A percentile compares a stretch with the other conserved stretches of the same genome.
These are phyloP conservation scores for Plasmodium malariae DNA, from an alignment of 169 alveolate genomes.

Conservation along the genomic window DNA sequence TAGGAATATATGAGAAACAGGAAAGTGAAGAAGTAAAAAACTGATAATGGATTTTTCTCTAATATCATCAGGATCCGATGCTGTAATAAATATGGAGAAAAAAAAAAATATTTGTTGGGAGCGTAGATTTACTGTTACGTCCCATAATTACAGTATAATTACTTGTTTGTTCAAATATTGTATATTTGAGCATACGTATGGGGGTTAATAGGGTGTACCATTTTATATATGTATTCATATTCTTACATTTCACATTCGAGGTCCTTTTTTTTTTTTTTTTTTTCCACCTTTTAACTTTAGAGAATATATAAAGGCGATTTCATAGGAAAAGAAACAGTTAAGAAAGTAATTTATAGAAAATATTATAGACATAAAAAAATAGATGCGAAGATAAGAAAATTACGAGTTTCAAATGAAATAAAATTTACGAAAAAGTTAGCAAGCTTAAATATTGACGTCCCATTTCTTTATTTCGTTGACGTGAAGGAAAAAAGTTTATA, in stretches of 20 bases:
- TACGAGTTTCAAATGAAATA: constrained; percentile 81
- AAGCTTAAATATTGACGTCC: constrained; percentile 81
- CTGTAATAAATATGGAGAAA: constrained; percentile 59
- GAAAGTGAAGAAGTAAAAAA: too few relatives aligned
- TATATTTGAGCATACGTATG: too few relatives aligned
- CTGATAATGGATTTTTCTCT: constrained; percentile 31
- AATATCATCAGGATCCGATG: constrained; percentile 76
- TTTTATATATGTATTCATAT: background rate
- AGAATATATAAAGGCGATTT: constrained; percentile 53
- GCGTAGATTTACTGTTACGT: background rate
- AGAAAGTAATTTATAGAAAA: constrained; percentile 79
- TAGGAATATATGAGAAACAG: too few relatives aligned
- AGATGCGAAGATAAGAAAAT: constrained; percentile 78
- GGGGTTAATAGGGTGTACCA: too few relatives aligned
- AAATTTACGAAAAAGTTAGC: constrained; percentile 78
- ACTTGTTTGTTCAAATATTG: background rate
- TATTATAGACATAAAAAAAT: constrained; percentile 80
- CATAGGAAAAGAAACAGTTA: constrained; percentile 79
- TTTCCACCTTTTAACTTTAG: constrained; percentile 10
- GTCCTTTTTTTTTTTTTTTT: background rate
- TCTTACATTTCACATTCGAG: background rate
- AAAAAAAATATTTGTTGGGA: background rate
- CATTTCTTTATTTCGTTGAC: constrained; percentile 83
- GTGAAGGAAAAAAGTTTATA: constrained; percentile 76
- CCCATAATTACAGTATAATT: background rate